These are phyloP conservation scores for Wickerhamomyces silvicola DNA, from an alignment of 805 yeast genomes.

Conservation along the genomic window DNA sequence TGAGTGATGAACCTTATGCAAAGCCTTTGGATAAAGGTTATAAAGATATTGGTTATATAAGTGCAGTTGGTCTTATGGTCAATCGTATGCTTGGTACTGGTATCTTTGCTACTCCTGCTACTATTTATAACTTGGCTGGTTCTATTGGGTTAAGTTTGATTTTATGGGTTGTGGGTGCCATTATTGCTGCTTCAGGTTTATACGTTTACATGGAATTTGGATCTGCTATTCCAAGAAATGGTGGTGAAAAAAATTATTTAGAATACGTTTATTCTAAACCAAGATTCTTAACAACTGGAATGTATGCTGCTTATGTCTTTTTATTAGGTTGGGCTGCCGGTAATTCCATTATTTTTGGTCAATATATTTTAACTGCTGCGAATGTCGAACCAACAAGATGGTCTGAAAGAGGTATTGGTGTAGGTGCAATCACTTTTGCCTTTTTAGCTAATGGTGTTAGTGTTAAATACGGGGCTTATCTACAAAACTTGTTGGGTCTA, in stretches of 20 bases:
- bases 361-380: slow-evolving; percentile 70
- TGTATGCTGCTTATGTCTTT: slow-evolving; percentile 66
- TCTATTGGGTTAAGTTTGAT: slow-evolving; percentile 67
- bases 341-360: slow-evolving; percentile 75
- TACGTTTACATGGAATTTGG: slow-evolving; percentile 79
- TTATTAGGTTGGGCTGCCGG: slow-evolving; percentile 84
- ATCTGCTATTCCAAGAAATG: slow-evolving; percentile 69
- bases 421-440: slow-evolving; percentile 67
- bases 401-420: slow-evolving; percentile 73
- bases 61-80: slow-evolving; percentile 59
- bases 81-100: slow-evolving; percentile 75
- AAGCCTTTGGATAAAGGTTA: slow-evolving; percentile 35
- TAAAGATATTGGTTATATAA: slow-evolving; percentile 41
- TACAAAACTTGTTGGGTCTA: slow-evolving; percentile 61
- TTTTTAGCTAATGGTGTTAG: slow-evolving; percentile 55
- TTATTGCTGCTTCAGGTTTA: slow-evolving; percentile 59
- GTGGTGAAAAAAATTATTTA: slow-evolving; percentile 80
- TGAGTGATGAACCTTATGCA: slow-evolving; percentile 23
- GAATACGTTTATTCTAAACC: slow-evolving; percentile 69
- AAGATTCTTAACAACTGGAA: slow-evolving; percentile 55
- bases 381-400: slow-evolving; percentile 61
- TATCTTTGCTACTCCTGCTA: slow-evolving; percentile 64
- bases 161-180: slow-evolving; percentile 69
- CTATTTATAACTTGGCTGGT: slow-evolving; percentile 38
- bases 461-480: slow-evolving; percentile 58